Conservation (phyloP, 1,139 yeast species). For the Yamadazyma diddensiae region DNA sequence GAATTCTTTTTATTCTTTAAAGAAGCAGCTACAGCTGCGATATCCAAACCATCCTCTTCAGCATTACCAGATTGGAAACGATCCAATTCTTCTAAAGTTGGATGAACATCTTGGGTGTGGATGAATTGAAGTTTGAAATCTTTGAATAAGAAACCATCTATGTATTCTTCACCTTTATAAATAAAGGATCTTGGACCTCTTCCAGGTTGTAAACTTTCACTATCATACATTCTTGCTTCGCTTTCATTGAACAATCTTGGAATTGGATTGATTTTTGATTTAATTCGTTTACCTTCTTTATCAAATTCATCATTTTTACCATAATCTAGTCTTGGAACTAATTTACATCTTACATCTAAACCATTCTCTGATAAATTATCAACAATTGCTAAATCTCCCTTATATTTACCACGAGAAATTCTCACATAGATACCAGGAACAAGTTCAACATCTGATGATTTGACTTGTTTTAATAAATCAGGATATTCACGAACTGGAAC, state of each 20-base stretch:
- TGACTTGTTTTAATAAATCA: slow-evolving; percentile 85
- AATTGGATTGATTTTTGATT: slow-evolving; percentile 68
- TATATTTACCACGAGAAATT: slow-evolving; percentile 85
- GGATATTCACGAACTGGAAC: slow-evolving; percentile 97
- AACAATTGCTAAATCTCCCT: slow-evolving; percentile 89
- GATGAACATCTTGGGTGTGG: slow-evolving; percentile 81
- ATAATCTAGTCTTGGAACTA: slow-evolving; percentile 92
- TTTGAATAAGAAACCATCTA: slow-evolving; percentile 82
- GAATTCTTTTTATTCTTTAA: slow-evolving; percentile 55
- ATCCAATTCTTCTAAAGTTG: slow-evolving; percentile 85
- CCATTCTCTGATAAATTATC: slow-evolving; percentile 94
- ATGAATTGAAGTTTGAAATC: slow-evolving; percentile 82
- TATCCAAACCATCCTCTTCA: slow-evolving; percentile 75
- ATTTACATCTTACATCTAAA: slow-evolving; percentile 84
- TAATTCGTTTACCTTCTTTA: slow-evolving; percentile 52
- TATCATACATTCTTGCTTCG: slow-evolving; percentile 55
- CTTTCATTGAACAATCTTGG: slow-evolving; percentile 81
- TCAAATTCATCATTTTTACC: slow-evolving; percentile 64
- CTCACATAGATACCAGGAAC: slow-evolving; percentile 93
- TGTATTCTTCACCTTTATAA: slow-evolving; percentile 85
- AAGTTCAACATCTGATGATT: slow-evolving; percentile 81
- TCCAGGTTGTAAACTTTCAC: slow-evolving; percentile 61
- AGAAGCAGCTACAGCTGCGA: slow-evolving; percentile 80
- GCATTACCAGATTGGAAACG: slow-evolving; percentile 70
- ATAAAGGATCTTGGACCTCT: slow-evolving; percentile 74